Base-by-base conservation (phyloP, 2,329 filamentous ascomycete genomes). In the Beauveria brongniartii region DNA sequence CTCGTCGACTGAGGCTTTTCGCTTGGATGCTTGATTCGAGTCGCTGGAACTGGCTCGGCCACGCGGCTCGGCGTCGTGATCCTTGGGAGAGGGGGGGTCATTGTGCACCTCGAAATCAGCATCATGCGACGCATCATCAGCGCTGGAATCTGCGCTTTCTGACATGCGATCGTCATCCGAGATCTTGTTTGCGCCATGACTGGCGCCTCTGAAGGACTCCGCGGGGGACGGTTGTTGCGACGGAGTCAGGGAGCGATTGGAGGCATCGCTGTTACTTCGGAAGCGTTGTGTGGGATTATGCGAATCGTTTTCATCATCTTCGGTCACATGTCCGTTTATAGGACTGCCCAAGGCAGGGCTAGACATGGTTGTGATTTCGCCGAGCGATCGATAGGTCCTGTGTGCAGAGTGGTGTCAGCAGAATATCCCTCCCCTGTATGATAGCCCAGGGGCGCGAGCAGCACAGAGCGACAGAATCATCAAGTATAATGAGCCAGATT, bases 81-180 rank as follows among this genome's bases (percentile, higher is more conserved):
- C 63, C 37, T 50, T 55, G 18, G 66, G 67, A n/a, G 74, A 75
- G 58, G 67, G 66, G 20, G 77, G 75, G 65, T 82, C 85, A 63
- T 84, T 83, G 64, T 84, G 87, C 73, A 88, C 86, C 70, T 91
- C 89, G 70, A 89, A 96, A 73, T 96, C 91, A 65, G 75, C 86
- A 73, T 89, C 86, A 62, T 87, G 85, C 5, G 82, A 86, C 63
- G 76, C 82, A 69, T 85, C 80, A 63, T 83, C 79, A 26, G 78
- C 74, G 47, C 78, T 80, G 1, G 80, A 77, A 46, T 76, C 77
- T 61, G 80, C 76, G 46, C 73, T 74, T 60, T 79, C 77, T n/a
- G 79, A 76, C 62, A 73, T 73, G 53, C 70, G 66, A 52, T 75
- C 75, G 58, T 75, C 71, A 57, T 74, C 71, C 8, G 48, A 57